Percentiles rank a stretch among this genome's conserved stretches.
Evolutionary conservation across 306 rosid species (phyloP).

Genomic region (Cicer bijugum): DNA sequence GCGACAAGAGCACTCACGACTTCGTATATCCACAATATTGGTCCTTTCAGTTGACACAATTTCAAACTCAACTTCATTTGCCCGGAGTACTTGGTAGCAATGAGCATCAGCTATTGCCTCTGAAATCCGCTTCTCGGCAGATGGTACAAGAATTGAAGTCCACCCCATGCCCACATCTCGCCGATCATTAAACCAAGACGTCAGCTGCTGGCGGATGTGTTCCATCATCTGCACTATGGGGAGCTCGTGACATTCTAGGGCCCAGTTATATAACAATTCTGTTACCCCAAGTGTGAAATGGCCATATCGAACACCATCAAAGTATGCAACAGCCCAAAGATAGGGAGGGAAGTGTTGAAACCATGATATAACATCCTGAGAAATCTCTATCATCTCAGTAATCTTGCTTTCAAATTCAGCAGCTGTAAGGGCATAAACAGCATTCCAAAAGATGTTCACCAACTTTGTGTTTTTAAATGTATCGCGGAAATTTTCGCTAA

Average conservation of each 20-base stretch:
- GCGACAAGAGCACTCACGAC: slow-evolving; percentile 90
- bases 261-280: slow-evolving; percentile 95
- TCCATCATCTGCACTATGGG: slow-evolving; percentile 98
- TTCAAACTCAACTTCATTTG: slow-evolving; percentile 96
- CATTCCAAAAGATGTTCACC: slow-evolving; percentile 96
- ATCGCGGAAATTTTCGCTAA: slow-evolving; percentile 91
- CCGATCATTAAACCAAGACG: slow-evolving; percentile 76
- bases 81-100: slow-evolving; percentile 96
- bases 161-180: slow-evolving; percentile 79
- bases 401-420: slow-evolving; percentile 91
- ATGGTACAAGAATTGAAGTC: slow-evolving; percentile 90
- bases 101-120: slow-evolving; percentile 95
- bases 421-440: slow-evolving; percentile 95
- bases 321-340: slow-evolving; percentile 96
- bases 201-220: slow-evolving; percentile 76
- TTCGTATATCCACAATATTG: slow-evolving; percentile 89
- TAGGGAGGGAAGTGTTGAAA: slow-evolving; percentile 89
- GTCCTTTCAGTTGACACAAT: slow-evolving; percentile 97
- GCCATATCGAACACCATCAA: slow-evolving; percentile 92
- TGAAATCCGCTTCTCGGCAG: slow-evolving; percentile 80
- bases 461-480: slow-evolving; percentile 94
- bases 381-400: slow-evolving; percentile 85
- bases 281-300: slow-evolving; percentile 90
- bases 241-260: slow-evolving; percentile 97
- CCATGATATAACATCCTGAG: slow-evolving; percentile 85